Evolutionary conservation across 768 basidiomycete genomes (phyloP).

Genomic region (Tricholoma saponaceum): DNA sequence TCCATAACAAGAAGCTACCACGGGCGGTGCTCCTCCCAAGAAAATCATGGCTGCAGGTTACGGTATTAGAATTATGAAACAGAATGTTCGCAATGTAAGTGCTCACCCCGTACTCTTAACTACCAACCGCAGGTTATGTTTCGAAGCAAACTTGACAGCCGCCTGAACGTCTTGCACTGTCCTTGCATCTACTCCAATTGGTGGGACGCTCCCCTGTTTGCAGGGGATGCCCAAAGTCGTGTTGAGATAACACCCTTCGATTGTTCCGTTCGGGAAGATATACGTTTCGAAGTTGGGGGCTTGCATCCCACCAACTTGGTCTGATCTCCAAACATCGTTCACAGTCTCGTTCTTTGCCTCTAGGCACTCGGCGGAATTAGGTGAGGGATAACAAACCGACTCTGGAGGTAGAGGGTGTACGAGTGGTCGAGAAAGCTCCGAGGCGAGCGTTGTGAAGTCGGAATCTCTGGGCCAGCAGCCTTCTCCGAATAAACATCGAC

Average conservation of each 20-base stretch:
- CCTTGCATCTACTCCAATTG: slow-evolving; percentile 34
- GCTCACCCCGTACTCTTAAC: slow-evolving; percentile 31
- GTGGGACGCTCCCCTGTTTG: slow-evolving; percentile 37
- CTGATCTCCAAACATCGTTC: slow-evolving; percentile 35
- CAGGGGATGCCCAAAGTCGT: slow-evolving; percentile 34
- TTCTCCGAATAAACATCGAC: not conserved
- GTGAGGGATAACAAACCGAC: slow-evolving; percentile 34
- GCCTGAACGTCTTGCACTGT: slow-evolving; percentile 33
- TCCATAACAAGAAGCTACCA: slow-evolving; percentile 36
- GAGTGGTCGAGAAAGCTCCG: slow-evolving; percentile 36
- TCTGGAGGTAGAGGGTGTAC: slow-evolving; percentile 35
- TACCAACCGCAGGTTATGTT: slow-evolving; percentile 31
- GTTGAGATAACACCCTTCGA: slow-evolving; percentile 48
- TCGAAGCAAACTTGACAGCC: slow-evolving; percentile 30
- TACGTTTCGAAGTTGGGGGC: slow-evolving; percentile 22
- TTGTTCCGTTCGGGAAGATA: slow-evolving; percentile 39
- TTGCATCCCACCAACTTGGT: slow-evolving; percentile 37
- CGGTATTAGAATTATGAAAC: not conserved
- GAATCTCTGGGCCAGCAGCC: not conserved
- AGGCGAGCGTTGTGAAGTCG: not conserved
- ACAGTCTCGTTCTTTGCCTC: slow-evolving; percentile 20
- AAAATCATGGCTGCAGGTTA: slow-evolving; percentile 32
- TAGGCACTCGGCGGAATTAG: slow-evolving; percentile 30
- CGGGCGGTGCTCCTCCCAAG: slow-evolving; percentile 39
- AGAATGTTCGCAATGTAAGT: too few relatives aligned